Percentiles rank a stretch among this genome's conserved stretches.
Evolutionary conservation across 495 filamentous ascomycete genomes (phyloP).

Genomic region (Xylaria longipes): DNA sequence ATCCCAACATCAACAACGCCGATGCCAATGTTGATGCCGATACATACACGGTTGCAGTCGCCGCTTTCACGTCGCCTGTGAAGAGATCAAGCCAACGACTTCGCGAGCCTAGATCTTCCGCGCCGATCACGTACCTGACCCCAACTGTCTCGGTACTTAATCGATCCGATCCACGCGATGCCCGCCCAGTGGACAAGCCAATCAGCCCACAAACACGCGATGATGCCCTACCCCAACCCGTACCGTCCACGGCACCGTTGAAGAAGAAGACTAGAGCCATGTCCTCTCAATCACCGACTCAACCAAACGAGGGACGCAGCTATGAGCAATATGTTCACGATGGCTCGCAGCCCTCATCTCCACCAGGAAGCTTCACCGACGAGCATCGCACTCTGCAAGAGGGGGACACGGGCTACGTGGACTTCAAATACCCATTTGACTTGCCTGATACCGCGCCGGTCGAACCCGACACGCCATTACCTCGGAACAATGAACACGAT

Average conservation of each 20-base stretch:
- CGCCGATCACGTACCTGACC: not conserved
- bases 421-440: slow-evolving; percentile 39
- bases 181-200: slow-evolving; percentile 9
- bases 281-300: slow-evolving; percentile 49
- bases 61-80: not conserved
- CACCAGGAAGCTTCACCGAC: slow-evolving; percentile 33
- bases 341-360: slow-evolving; percentile 30
- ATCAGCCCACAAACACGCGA: slow-evolving; percentile 23
- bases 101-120: not conserved
- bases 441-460: slow-evolving; percentile 29
- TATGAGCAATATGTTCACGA: slow-evolving; percentile 46
- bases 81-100: slow-evolving; percentile 20
- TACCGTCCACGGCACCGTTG: slow-evolving; percentile 9
- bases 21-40: not conserved
- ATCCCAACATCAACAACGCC: not conserved
- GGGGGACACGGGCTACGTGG: slow-evolving; percentile 47
- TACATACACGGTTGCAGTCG: not conserved
- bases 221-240: slow-evolving; percentile 24
- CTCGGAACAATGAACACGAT: not conserved
- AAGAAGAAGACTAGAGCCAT: slow-evolving; percentile 29
- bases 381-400: slow-evolving; percentile 37
- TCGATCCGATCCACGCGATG: slow-evolving; percentile 24
- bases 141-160: not conserved
- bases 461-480: slow-evolving; percentile 20
- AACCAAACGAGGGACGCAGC: slow-evolving; percentile 52